A percentile compares a stretch with the other conserved stretches of the same genome.
These are phyloP conservation scores for Rhodamnia rubescens DNA, from an alignment of 345 rosid genomes.

Conservation along the genomic window DNA sequence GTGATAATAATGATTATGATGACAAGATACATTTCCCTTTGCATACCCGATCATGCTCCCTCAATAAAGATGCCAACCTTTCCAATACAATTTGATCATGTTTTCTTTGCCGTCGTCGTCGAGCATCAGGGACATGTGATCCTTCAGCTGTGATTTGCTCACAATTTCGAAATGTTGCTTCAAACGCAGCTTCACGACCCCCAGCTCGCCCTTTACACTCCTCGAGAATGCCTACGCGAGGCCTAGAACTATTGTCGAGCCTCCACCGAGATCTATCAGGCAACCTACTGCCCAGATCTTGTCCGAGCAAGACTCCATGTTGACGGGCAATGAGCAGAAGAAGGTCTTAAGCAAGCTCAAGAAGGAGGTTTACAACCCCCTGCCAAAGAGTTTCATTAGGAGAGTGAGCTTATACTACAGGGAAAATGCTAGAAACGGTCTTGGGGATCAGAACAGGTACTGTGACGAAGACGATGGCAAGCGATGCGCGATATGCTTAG, in stretches of 20 bases:
- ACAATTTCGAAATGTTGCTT: neutral
- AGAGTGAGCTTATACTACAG: conserved; percentile 47
- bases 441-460: neutral
- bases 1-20: neutral
- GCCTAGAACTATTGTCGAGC: neutral
- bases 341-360: conserved; percentile 32
- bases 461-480: conserved; percentile 35
- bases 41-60: neutral
- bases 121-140: neutral
- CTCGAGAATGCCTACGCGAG: neutral
- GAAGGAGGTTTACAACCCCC: conserved; percentile 49
- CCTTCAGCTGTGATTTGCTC: neutral
- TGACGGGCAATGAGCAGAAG: conserved; percentile 19
- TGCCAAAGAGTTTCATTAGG: conserved; percentile 28
- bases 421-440: conserved; percentile 7
- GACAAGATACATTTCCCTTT: neutral
- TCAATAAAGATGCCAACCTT: neutral
- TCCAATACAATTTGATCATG: neutral
- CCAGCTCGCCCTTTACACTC: neutral
- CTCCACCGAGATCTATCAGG: conserved; percentile 2
- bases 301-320: conserved; percentile 5
- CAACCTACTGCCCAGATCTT: neutral
- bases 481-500: conserved; percentile 67
- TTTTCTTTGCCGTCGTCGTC: neutral
- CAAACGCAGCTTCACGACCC: neutral